phyloP scores from a whole-genome alignment of 75 land plant species.

The Pinus tabuliformis region DNA sequence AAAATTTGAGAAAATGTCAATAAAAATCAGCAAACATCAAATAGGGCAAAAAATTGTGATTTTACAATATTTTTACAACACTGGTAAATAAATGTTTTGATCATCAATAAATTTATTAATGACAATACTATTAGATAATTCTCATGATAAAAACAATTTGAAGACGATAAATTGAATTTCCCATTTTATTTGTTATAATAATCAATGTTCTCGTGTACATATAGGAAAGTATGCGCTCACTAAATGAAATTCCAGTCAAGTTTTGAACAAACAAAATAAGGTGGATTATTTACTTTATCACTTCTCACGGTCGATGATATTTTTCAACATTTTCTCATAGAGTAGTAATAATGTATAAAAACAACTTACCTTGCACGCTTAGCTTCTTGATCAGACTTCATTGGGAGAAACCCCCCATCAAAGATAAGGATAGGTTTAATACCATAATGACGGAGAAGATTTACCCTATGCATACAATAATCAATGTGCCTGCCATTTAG shows the following conservation, averaged over 20 bases:
- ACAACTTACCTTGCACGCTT: conserved; percentile 74
- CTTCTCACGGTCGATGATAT: too few relatives aligned
- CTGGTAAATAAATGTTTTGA: background rate
- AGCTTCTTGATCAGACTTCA: conserved; percentile 85
- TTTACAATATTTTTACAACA: too few relatives aligned
- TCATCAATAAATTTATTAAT: background rate
- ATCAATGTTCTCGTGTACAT: background rate
- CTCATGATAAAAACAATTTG: background rate
- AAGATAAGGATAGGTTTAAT: conserved; percentile 84
- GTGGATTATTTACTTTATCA: too few relatives aligned
- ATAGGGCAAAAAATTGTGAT: too few relatives aligned
- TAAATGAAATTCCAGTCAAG: background rate
- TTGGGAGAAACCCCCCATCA: conserved; percentile 91
- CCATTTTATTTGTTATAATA: background rate
- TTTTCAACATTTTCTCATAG: background rate
- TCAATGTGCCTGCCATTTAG: conserved; percentile 62
- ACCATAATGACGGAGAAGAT: conserved; percentile 81
- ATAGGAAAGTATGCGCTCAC: background rate
- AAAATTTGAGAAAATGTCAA: too few relatives aligned
- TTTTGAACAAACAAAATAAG: conserved; percentile 1
- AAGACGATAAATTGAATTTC: background rate
- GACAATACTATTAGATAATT: background rate
- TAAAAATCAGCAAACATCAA: too few relatives aligned
- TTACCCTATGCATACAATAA: conserved; percentile 93
- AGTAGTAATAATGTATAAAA: background rate